phyloP scores from a whole-genome alignment of 768 basidiomycete species.

The Termitomyces sp. region DNA sequence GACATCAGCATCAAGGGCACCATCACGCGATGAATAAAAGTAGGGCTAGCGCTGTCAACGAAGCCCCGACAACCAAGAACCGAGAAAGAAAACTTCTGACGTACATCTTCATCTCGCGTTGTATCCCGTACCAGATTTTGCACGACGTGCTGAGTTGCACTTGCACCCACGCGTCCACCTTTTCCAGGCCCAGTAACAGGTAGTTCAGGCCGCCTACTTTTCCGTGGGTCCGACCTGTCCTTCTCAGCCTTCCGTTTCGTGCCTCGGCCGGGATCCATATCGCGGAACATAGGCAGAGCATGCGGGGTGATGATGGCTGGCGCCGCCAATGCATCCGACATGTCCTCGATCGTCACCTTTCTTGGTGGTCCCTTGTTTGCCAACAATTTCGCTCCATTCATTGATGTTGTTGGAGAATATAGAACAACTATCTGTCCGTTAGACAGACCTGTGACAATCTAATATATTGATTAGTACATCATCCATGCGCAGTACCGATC shows the following conservation, averaged over 20 bases:
- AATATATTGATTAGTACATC: constrained; percentile 6
- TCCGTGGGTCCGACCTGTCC: constrained; percentile 82
- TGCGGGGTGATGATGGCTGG: constrained; percentile 92
- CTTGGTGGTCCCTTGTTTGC: constrained; percentile 83
- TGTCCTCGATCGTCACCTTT: constrained; percentile 80
- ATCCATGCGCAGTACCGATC: constrained; percentile 1
- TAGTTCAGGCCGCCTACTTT: constrained; percentile 88
- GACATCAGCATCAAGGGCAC: constrained; percentile 9
- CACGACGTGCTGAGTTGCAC: constrained; percentile 95
- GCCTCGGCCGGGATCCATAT: constrained; percentile 66
- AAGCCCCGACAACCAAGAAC: constrained; percentile 12
- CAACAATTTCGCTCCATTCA: constrained; percentile 89
- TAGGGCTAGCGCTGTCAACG: constrained; percentile 10
- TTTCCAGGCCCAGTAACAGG: constrained; percentile 91
- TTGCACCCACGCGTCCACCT: constrained; percentile 93
- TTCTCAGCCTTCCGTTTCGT: constrained; percentile 89
- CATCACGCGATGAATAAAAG: constrained; percentile 15
- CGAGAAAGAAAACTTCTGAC: constrained; percentile 31
- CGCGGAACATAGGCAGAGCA: constrained; percentile 88
- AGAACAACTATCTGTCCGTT: constrained; percentile 85
- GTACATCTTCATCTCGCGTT: constrained; percentile 90
- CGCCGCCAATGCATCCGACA: constrained; percentile 79
- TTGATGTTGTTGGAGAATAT: constrained; percentile 86
- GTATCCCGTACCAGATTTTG: constrained; percentile 91
- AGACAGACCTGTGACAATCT: constrained; percentile 88